These are phyloP conservation scores for Globisporangium emineosum DNA, from an alignment of 352 stramenopile genomes.

Conservation along the genomic window DNA sequence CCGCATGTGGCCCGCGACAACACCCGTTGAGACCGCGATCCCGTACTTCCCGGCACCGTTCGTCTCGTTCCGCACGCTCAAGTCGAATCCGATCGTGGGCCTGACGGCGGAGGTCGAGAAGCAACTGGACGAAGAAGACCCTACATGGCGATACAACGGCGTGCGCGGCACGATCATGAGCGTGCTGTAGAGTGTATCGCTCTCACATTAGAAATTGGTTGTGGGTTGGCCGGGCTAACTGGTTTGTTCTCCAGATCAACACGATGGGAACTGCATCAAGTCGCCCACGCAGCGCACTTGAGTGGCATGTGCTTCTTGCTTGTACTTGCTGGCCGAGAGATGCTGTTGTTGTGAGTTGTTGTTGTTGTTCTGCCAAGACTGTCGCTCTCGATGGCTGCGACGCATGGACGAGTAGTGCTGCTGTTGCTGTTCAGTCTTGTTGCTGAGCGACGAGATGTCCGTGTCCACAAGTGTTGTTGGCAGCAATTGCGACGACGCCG, in stretches of 20 bases:
- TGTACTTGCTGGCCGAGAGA: background rate
- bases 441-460: background rate
- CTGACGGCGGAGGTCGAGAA: conserved; percentile 39
- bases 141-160: conserved; percentile 64
- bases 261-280: background rate
- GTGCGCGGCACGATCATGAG: conserved; percentile 62
- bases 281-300: background rate
- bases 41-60: conserved; percentile 69
- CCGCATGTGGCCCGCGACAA: conserved; percentile 85
- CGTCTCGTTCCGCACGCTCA: conserved; percentile 69
- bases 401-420: background rate
- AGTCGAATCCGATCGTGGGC: conserved; percentile 66
- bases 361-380: background rate
- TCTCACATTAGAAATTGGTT: background rate
- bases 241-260: background rate
- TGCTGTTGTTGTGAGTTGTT: background rate
- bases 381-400: background rate
- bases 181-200: conserved; percentile 25
- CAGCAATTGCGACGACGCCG: background rate
- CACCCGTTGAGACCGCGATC: conserved; percentile 79
- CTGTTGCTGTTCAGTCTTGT: background rate
- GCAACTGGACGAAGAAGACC: conserved; percentile 48
- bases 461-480: background rate
- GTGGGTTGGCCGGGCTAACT: background rate
- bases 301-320: background rate